Percentiles rank a stretch among this genome's conserved stretches.
Conservation (phyloP, 2,329 filamentous ascomycete species). For the Graphium sp. region DNA sequence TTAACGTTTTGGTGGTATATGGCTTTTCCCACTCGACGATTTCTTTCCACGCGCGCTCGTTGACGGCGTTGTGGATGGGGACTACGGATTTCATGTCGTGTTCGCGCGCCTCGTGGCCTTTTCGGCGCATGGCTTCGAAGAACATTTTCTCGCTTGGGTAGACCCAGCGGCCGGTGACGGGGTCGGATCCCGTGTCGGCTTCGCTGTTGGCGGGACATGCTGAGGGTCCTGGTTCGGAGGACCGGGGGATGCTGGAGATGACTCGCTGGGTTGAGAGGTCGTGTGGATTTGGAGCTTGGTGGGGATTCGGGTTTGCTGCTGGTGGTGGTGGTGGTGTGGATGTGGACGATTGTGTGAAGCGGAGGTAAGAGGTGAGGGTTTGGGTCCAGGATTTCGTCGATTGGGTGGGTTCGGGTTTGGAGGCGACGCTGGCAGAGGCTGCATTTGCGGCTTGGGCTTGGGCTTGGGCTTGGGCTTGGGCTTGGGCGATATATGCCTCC, state of each 20-base stretch:
- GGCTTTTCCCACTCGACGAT: constrained; percentile 79
- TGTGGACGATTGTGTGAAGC: constrained; percentile 17
- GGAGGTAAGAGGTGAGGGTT: constrained; percentile 21
- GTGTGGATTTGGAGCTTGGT: background rate
- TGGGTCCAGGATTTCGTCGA: constrained; percentile 23
- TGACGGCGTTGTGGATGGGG: constrained; percentile 96
- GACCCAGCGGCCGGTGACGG: constrained; percentile 73
- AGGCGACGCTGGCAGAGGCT: constrained; percentile 6
- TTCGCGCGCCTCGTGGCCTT: constrained; percentile 55
- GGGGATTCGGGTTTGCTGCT: too few species aligned
- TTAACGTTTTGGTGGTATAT: constrained; percentile 29
- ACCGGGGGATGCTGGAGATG: constrained; percentile 64
- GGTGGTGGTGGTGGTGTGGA: constrained; percentile 5
- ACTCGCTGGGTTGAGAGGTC: constrained; percentile 50
- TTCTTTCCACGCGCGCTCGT: constrained; percentile 88
- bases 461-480: constrained; percentile 30
- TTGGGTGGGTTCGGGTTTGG: constrained; percentile 13
- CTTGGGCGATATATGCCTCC: constrained; percentile 68
- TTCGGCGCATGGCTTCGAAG: constrained; percentile 91
- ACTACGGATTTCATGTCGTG: constrained; percentile 83
- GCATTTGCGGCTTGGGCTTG: constrained; percentile 9
- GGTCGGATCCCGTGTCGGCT: constrained; percentile 56
- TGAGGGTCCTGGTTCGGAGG: constrained; percentile 22
- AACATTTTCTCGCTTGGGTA: constrained; percentile 97
- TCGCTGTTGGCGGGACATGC: constrained; percentile 53